Base-by-base conservation (phyloP, 306 rosid genomes). In the Pyrus bretschneideri region DNA sequence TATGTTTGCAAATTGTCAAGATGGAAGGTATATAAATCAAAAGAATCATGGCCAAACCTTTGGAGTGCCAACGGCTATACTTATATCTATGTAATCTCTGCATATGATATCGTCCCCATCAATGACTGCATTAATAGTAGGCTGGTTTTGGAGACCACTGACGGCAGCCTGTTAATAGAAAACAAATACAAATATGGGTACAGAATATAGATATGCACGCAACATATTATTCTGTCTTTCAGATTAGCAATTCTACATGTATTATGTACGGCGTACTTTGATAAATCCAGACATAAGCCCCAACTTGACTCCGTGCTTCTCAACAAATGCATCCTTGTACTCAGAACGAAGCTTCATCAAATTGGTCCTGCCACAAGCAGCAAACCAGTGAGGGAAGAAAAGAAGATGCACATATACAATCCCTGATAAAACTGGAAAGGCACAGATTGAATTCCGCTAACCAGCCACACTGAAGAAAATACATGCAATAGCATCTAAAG, bases 281-380 rank as follows among this genome's bases (percentile, higher is more conserved):
- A 92, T 74, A 81, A 92, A 92, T 77, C 97, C 97, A 0, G 97
- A 92, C 95, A 92, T 92, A 61, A 92, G 89, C 63, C 97, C 97
- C 83, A 89, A 81, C 81, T 92, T 89, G 85, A 92, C 95, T 76
- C 95, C 93, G 49, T 89, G 96, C 83, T 89, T 92, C 73, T 92
- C 95, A 72, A 84, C 95, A 85, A 92, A 92, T 71, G 91, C 90
- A 84, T 92, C 97, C 83, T 92, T 92, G 81, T 85, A 89, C 79
- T 92, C 97, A 82, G 97, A 83, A 81, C 95, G 91, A 57, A 92
- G 97, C 84, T 88, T 92, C 97, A 92, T 92, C 89, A 92, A 84
- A 80, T 89, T 92, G 72, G 95, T 88, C 97, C 97, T 92, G 45
- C 70, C 60, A 82, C 62, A 71, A 83, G 66, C 73, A 77, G 77